Evolutionary conservation across 1,139 yeast species (phyloP), one percentile per base, ranked within the genome.

Genomic region (Pichia sp.): DNA sequence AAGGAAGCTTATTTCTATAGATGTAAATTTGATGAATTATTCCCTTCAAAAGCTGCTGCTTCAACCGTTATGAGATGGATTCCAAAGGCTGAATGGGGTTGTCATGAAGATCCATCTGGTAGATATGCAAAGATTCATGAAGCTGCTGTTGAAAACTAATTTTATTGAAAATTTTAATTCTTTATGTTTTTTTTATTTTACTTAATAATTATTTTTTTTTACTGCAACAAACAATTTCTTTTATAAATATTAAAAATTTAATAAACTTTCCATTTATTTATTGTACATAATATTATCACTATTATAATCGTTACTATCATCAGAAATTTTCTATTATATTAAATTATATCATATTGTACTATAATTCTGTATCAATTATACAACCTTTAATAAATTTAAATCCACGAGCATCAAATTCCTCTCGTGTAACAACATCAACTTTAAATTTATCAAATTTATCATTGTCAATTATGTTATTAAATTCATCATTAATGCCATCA

Each of bases 31-130:
- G 98, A 94, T 67, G 94, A 86, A 59, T 70, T 87, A 59, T 92
- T 89, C 82, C 82, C 87, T 48, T 80, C 84, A 58, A 76, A 80
- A 66, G 92, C 96, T 57, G 98, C 96, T 57, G 97, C 97, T 51
- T 71, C 81, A 40, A 92, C 98, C 24, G 98, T 92, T 51, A 89
- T 87, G 96, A 84, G 98, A 77, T 92, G 99, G 99, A 73, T 92
- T 68, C 99, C 99, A 65, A 92, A 94, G 78, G 97, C 97, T 54
- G 98, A 92, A 69, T 92, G 99, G 99, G 98, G 98, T 53, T 92
- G 98, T 71, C 90, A 90, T 63, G 95, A 83, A 58, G 99, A 92
- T 69, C 98, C 99, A 45, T 85, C 96, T 47, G 99, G 99, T 55
- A 87, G 99, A 73, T 90, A 76, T 63, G 97, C 95, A 56, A 78